phyloP scores from a whole-genome alignment of 257 asterid species.

The Petrea volubilis region DNA sequence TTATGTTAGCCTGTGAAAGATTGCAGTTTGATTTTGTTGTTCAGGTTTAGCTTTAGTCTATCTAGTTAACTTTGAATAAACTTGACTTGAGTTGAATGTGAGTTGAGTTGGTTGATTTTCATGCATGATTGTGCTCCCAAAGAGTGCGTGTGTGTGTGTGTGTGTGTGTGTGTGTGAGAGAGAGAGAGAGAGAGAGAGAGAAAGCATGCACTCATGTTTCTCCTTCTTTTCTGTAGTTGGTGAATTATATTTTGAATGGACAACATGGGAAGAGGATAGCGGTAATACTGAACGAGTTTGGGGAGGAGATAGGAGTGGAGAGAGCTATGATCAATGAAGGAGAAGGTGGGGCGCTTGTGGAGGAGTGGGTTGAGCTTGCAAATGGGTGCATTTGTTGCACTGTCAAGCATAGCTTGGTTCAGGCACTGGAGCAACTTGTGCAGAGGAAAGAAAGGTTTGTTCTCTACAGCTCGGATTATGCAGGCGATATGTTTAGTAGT shows the following conservation, averaged over 20 bases:
- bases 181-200: neutral
- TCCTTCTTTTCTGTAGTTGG: constrained; percentile 51
- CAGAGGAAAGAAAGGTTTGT: constrained; percentile 89
- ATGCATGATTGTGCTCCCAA: neutral
- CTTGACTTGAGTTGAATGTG: constrained; percentile 1
- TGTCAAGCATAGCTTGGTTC: constrained; percentile 97
- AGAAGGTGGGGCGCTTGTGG: constrained; percentile 88
- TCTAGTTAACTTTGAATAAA: neutral
- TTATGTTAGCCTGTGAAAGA: neutral
- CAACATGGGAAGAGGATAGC: constrained; percentile 94
- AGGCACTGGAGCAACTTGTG: constrained; percentile 96
- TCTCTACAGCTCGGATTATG: neutral
- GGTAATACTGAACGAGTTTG: constrained; percentile 91
- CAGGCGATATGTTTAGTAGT: neutral
- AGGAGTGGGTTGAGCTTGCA: constrained; percentile 98
- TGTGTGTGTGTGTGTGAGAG: neutral
- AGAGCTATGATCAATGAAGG: constrained; percentile 99
- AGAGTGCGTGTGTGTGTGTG: neutral
- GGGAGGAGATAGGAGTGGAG: constrained; percentile 97
- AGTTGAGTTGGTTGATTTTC: neutral
- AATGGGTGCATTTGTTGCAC: constrained; percentile 97
- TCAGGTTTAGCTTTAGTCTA: neutral
- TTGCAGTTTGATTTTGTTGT: neutral
- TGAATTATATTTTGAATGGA: constrained; percentile 69
- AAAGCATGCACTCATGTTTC: neutral